Conservation (phyloP, 2,329 filamentous ascomycete species). For the Colletotrichum tabaci region DNA sequence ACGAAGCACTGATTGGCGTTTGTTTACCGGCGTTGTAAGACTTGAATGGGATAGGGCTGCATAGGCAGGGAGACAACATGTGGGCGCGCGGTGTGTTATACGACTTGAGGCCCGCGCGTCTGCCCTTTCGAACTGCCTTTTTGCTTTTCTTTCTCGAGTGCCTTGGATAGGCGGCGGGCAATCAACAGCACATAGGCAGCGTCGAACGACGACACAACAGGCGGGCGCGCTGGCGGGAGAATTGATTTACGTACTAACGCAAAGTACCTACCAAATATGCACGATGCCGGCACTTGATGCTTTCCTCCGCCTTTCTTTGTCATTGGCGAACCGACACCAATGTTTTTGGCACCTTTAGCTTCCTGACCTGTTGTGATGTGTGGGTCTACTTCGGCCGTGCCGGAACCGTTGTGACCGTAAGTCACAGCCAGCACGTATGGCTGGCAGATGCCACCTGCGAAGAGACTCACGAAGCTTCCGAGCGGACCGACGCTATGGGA, state of each 20-base stretch:
- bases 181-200: neutral
- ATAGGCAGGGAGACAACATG: constrained; percentile 4
- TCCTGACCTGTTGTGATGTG: neutral
- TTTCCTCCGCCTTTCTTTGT: neutral
- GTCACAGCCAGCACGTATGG: too few species aligned
- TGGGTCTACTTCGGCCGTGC: constrained; percentile 7
- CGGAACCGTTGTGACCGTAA: constrained; percentile 14
- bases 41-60: constrained; percentile 1
- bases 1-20: constrained; percentile 33
- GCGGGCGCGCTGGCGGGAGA: neutral
- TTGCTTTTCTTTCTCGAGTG: neutral
- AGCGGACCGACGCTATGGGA: constrained; percentile 5
- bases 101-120: neutral
- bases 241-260: neutral
- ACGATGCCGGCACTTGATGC: constrained; percentile 11
- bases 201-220: constrained; percentile 4
- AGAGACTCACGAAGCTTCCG: neutral
- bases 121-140: too few species aligned
- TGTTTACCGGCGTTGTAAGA: constrained; percentile 23
- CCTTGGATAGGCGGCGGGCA: neutral
- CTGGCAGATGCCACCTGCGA: neutral
- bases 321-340: neutral
- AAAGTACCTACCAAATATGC: constrained; percentile 4
- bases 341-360: neutral
- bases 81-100: neutral